Base-by-base conservation (phyloP, 495 filamentous ascomycete genomes). In the Lophiostoma macrostomum region DNA sequence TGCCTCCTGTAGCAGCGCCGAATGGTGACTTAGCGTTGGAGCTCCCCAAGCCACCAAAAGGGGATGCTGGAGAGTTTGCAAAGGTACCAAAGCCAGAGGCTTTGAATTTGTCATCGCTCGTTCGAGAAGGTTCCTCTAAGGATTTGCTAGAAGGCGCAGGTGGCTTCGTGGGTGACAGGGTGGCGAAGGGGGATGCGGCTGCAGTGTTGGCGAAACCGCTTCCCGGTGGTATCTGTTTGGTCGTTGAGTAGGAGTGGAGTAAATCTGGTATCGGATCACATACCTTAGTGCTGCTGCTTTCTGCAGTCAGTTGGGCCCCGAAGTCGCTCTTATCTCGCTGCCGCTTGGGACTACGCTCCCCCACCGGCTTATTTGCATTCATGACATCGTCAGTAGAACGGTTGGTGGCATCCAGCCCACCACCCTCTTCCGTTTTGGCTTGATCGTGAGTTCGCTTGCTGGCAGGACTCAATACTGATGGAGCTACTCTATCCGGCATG, bases 191-290 rank as follows among this genome's bases (percentile, higher is more conserved):
- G 8, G 78, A 79, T 18, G 71, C 63, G 2, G 73, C 52, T n/a
- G 77, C 76, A 12, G 72, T 69, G 50, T 77, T 80, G 24, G 73
- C 69, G 61, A 82, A 84, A 13, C 73, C 74, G 57, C 72, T 77
- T n/a, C 64, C 54, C 22, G 73, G 56, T 24, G 73, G 69, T 40
- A 67, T 66, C 76, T 79, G 28, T 5, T 45, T 16, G 22, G 10
- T 19, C 12, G 12, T 37, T 58, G 39, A 55, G 38, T 31, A 25
- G 10, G 1, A 28, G 24, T 22, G 7, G 7, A 7, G 1, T 23
- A 35, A 5, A 13, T 19, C 12, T 23, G 3, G 22, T 3, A 12
- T 22, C 8, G n/a, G 13, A 32, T 2, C 5, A 41, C 45, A 8
- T 52, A 64, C 65, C 63, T 66, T 59, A 5, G 40, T 36, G 34